phyloP scores from a whole-genome alignment of 208 protist genomes.

The Acanthamoeba castellanii region DNA sequence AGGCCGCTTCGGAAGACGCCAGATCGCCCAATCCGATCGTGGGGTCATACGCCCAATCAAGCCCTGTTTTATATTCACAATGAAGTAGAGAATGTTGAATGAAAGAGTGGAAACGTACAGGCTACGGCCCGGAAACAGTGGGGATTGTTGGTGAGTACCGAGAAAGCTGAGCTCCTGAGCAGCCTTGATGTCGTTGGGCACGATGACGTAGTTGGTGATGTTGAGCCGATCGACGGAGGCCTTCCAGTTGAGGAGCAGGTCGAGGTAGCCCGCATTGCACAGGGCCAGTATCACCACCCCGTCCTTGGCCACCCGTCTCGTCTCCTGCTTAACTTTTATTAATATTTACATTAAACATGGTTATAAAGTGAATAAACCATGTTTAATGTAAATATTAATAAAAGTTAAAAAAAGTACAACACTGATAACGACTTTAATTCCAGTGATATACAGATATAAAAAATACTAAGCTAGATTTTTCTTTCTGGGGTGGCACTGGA shows the following conservation, averaged over 20 bases:
- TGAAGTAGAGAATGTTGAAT: too few species aligned
- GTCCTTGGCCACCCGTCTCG: not conserved
- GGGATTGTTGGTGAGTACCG: not conserved
- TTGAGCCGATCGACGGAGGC: constrained; percentile 33
- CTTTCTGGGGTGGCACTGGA: too few species aligned
- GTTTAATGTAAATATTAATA: too few species aligned
- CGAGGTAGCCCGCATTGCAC: not conserved
- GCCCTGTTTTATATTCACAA: too few species aligned
- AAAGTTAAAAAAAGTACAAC: too few species aligned
- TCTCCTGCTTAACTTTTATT: not conserved
- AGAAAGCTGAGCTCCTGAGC: constrained; percentile 48
- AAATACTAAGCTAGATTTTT: too few species aligned
- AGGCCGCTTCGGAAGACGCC: not conserved
- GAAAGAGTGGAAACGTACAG: too few species aligned
- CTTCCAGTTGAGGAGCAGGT: constrained; percentile 52
- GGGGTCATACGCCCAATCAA: constrained; percentile 8
- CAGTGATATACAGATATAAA: too few species aligned
- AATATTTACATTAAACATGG: too few species aligned
- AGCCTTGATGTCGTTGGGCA: constrained; percentile 8
- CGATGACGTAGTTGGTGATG: constrained; percentile 43
- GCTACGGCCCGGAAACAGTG: too few species aligned
- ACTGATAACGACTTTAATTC: too few species aligned
- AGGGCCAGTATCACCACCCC: not conserved
- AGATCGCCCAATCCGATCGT: not conserved
- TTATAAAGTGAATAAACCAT: too few species aligned